Evolutionary conservation across 345 rosid genomes (phyloP).

Genomic region (Eucalyptus viminalis): DNA sequence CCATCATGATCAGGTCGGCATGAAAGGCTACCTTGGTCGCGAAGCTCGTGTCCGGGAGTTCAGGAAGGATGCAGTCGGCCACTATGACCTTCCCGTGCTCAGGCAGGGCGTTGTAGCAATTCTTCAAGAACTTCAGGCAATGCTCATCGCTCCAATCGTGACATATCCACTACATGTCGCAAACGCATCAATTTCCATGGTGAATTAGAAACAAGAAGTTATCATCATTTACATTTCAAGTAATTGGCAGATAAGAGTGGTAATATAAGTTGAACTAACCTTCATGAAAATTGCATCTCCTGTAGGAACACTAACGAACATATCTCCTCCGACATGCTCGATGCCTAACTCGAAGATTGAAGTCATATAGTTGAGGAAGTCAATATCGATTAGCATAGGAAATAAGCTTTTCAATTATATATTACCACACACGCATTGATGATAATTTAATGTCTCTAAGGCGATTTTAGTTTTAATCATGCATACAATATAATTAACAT

Average conservation of each 20-base stretch:
- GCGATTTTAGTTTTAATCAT: background rate
- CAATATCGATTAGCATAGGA: background rate
- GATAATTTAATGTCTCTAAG: background rate
- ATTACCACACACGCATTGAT: background rate
- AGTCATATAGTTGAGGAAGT: background rate
- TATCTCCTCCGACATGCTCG: conserved; percentile 1
- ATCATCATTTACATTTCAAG: background rate
- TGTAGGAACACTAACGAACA: background rate
- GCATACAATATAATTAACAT: background rate
- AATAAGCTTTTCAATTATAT: background rate
- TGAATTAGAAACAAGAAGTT: background rate
- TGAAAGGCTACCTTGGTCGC: background rate
- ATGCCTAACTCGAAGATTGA: background rate
- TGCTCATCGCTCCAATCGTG: conserved; percentile 1
- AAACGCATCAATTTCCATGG: background rate
- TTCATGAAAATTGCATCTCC: conserved; percentile 7
- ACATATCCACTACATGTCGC: background rate
- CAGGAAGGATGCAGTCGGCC: background rate
- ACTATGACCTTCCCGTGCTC: background rate
- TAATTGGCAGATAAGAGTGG: background rate
- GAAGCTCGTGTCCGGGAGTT: background rate
- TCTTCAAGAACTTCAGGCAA: background rate
- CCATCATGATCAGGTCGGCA: background rate
- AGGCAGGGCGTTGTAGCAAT: background rate
- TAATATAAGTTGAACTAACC: background rate